phyloP scores from a whole-genome alignment of 208 protist genomes.

The Trichomonas vaginalis region DNA sequence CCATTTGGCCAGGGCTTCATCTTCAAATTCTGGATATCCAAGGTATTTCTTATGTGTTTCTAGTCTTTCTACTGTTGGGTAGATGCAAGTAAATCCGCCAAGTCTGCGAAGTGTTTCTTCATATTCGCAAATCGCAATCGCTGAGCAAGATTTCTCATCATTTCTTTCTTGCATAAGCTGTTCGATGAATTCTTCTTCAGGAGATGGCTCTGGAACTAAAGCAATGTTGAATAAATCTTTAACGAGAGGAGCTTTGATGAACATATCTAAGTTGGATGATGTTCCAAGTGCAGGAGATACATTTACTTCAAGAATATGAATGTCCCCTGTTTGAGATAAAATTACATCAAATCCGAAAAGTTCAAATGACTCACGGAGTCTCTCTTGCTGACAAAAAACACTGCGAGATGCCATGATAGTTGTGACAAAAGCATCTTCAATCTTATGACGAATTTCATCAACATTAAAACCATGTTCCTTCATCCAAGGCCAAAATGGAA shows the following conservation, averaged over 20 bases:
- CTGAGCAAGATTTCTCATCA: not conserved
- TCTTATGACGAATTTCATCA: not conserved
- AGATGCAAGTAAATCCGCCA: not conserved
- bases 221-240: slow-evolving; percentile 25
- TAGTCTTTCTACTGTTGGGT: not conserved
- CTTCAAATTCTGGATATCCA: not conserved
- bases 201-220: not conserved
- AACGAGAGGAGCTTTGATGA: slow-evolving; percentile 26
- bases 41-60: not conserved
- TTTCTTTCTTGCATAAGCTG: not conserved
- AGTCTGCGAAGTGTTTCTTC: not conserved
- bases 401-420: not conserved
- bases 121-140: not conserved
- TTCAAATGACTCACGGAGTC: slow-evolving; percentile 18
- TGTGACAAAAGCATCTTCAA: not conserved
- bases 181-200: not conserved
- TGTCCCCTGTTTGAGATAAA: slow-evolving; percentile 23
- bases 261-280: slow-evolving; percentile 25
- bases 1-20: not conserved
- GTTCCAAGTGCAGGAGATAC: slow-evolving; percentile 24
- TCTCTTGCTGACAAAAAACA: not conserved
- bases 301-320: slow-evolving; percentile 36
- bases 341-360: slow-evolving; percentile 36
- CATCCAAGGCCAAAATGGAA: not conserved
- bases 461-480: not conserved